phyloP scores from a whole-genome alignment of 1,284 basidiomycete genomes.

The Meira nashicola region DNA sequence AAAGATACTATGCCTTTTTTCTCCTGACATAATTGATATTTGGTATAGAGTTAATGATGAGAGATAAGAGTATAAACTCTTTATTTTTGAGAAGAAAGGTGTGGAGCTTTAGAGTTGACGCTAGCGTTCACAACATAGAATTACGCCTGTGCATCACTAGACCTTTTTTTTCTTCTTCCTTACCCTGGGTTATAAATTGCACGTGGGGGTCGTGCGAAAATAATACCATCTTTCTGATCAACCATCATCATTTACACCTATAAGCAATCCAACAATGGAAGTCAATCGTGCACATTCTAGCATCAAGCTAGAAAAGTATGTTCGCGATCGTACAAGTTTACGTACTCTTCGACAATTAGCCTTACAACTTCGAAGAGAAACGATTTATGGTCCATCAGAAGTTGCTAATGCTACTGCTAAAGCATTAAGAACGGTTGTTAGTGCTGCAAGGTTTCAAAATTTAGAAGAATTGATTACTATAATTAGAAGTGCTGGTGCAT shows the following conservation, averaged over 20 bases:
- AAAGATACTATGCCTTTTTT: slow-evolving; percentile 58
- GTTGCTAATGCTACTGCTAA: slow-evolving; percentile 84
- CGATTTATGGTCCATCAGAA: slow-evolving; percentile 28
- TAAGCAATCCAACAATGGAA: too few relatives aligned
- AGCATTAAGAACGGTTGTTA: slow-evolving; percentile 79
- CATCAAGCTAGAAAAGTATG: slow-evolving; percentile 8
- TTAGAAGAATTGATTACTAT: slow-evolving; percentile 79
- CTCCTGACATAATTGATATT: not conserved
- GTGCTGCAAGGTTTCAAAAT: slow-evolving; percentile 76
- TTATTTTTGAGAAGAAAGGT: too few relatives aligned
- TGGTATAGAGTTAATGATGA: not conserved
- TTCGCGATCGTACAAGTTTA: slow-evolving; percentile 27
- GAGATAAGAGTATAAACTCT: not conserved
- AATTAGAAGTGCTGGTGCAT: slow-evolving; percentile 73
- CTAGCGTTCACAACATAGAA: too few relatives aligned
- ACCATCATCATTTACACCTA: too few relatives aligned
- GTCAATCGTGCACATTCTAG: too few relatives aligned
- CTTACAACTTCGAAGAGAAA: slow-evolving; percentile 28
- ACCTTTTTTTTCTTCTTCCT: not conserved
- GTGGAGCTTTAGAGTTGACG: too few relatives aligned
- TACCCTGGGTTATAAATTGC: too few relatives aligned
- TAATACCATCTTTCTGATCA: too few relatives aligned
- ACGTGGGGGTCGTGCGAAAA: too few relatives aligned
- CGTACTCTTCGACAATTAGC: slow-evolving; percentile 32
- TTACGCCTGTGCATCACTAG: not conserved